phyloP scores from a whole-genome alignment of 176 grass and related monocot genomes.

The Oryza glaberrima region DNA sequence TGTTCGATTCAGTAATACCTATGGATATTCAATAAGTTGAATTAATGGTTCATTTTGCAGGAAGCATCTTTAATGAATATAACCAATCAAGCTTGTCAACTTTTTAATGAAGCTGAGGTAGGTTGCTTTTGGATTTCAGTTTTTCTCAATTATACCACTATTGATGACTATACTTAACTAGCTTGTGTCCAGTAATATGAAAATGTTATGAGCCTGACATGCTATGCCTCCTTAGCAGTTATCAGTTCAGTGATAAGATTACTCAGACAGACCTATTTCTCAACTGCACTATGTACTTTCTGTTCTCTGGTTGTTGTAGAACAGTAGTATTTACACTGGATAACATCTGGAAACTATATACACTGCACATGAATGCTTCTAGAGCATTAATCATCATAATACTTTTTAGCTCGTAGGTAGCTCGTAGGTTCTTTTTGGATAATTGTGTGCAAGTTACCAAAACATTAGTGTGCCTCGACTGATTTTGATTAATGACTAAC shows the following conservation, averaged over 20 bases:
- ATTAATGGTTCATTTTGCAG: constrained; percentile 50
- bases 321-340: neutral
- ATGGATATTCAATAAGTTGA: constrained; percentile 25
- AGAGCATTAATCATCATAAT: neutral
- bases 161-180: neutral
- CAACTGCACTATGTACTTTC: neutral
- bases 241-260: neutral
- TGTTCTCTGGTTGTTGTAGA: constrained; percentile 9
- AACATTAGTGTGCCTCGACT: neutral
- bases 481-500: constrained; percentile 12
- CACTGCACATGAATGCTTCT: neutral
- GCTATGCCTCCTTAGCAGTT: too few species aligned
- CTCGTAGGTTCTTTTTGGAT: neutral
- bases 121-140: constrained; percentile 9
- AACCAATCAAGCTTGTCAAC: constrained; percentile 91
- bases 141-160: neutral
- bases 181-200: constrained; percentile 3
- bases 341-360: neutral
- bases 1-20: constrained; percentile 25
- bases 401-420: neutral
- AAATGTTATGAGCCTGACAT: too few species aligned
- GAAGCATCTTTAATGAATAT: constrained; percentile 94
- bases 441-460: neutral
- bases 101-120: constrained; percentile 94
- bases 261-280: constrained; percentile 7